These are phyloP conservation scores for Trifolium dubium DNA, from an alignment of 306 rosid genomes.

Conservation along the genomic window DNA sequence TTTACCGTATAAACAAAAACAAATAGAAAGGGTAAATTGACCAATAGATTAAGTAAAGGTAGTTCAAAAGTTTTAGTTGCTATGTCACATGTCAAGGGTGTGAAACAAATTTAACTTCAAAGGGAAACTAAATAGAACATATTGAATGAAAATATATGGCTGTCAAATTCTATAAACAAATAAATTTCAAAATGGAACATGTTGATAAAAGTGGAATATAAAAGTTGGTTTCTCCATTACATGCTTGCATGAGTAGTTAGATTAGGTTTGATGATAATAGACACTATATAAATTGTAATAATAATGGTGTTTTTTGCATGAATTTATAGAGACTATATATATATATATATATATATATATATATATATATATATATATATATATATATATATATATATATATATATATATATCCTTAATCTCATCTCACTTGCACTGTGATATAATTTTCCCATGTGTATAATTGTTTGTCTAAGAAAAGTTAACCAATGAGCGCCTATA, in stretches of 20 bases:
- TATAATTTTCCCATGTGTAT: neutral
- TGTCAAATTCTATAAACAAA: neutral
- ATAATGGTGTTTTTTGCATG: neutral
- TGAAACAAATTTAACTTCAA: constrained; percentile 9
- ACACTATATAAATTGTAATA: neutral
- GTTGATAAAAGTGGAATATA: neutral
- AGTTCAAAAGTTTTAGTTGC: neutral
- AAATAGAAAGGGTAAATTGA: neutral
- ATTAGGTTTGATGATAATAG: constrained; percentile 4
- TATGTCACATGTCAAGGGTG: constrained; percentile 21
- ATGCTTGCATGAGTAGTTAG: neutral
- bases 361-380: too few species aligned
- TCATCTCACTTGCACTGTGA: neutral
- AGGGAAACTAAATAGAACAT: constrained; percentile 7
- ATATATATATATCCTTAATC: neutral
- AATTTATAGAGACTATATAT: too few species aligned
- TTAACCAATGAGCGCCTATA: neutral
- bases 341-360: too few species aligned
- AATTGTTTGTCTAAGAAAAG: constrained; percentile 13
- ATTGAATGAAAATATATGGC: constrained; percentile 7
- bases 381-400: too few species aligned
- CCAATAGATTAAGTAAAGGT: too few species aligned
- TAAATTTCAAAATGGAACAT: constrained; percentile 23
- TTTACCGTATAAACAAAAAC: neutral
- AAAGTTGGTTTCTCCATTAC: constrained; percentile 1